Evolutionary conservation across 129 eudicot genomes (phyloP), one percentile per base, ranked within the genome.

Genomic region (Lonicera japonica): DNA sequence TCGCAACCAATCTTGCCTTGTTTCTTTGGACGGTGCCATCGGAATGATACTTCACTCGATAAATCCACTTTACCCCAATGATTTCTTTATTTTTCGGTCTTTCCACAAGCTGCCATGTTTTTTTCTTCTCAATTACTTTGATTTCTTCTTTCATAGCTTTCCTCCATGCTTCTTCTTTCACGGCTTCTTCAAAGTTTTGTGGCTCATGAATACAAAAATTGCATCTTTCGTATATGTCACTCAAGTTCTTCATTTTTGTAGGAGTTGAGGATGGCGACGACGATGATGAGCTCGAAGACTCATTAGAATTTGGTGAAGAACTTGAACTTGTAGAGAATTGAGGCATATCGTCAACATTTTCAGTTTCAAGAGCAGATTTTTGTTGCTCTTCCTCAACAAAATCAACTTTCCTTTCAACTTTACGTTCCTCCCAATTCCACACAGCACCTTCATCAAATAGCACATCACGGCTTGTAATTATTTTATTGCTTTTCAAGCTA

Each of bases 1-100:
- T 80, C 0, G 53, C 78, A 0, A 80, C 82, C 0, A 77, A 47
- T 14, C 77, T 66, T 0, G 74, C 70, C n/a, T 77, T 77, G 17
- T 20, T 0, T 14, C 41, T 66, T 19, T 67, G 15, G 0, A 77
- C 18, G 0, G 20, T 16, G 0, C 70, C 77, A 60, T 71, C 66
- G 5, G 48, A 8, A 54, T 76, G 51, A 11, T n/a, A 10, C 20
- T 52, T 62, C 15, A 11, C 23, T 20, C 25, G 51, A 65, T 29
- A 59, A 3, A 60, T 29, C 74, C 67, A 70, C 34, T n/a, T n/a
- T n/a, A n/a, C n/a, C n/a, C n/a, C n/a, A n/a, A n/a, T n/a, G n/a
- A n/a, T n/a, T n/a, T n/a, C n/a, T n/a, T n/a, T n/a, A n/a, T n/a
- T n/a, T n/a, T n/a, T n/a, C n/a, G n/a, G n/a, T n/a, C n/a, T n/a